Evolutionary conservation across 805 yeast genomes (phyloP).

Genomic region (Torulaspora microellipsoides): DNA sequence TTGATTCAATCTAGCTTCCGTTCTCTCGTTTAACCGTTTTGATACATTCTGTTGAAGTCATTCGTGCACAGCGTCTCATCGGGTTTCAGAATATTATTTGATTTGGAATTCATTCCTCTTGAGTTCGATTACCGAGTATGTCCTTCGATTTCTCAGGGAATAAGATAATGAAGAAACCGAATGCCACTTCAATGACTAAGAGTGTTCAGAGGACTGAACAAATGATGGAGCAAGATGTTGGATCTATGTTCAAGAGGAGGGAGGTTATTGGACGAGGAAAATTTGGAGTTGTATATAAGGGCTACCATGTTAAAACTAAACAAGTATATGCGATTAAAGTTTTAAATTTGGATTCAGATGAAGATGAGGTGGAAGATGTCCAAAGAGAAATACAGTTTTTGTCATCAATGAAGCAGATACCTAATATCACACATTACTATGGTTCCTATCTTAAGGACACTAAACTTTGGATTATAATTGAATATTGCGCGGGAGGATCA

Average conservation of each 20-base stretch:
- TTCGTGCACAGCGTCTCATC: no score
- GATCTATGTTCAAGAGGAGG: conserved; percentile 60
- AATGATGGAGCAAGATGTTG: conserved; percentile 25
- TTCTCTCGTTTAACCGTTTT: no score
- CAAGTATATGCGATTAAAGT: conserved; percentile 90
- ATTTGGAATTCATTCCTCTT: no score
- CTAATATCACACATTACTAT: conserved; percentile 90
- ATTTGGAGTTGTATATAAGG: conserved; percentile 95
- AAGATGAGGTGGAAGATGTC: conserved; percentile 91
- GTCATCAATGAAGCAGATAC: conserved; percentile 73
- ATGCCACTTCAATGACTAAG: neutral
- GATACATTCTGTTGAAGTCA: no score
- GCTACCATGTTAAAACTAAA: conserved; percentile 61
- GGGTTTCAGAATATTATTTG: no score
- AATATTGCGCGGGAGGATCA: conserved; percentile 95
- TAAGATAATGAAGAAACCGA: conserved; percentile 7
- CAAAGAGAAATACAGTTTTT: conserved; percentile 88
- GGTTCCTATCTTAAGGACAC: conserved; percentile 86
- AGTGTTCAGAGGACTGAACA: neutral
- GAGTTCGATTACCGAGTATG: neutral
- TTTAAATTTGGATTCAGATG: conserved; percentile 83
- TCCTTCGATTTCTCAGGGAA: neutral
- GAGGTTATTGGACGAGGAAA: conserved; percentile 95
- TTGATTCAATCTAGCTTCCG: no score
- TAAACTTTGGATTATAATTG: conserved; percentile 97